Percentiles rank a stretch among this genome's conserved stretches.
These are phyloP conservation scores for Acanthamoeba triangularis DNA, from an alignment of 208 protist genomes.

Conservation along the genomic window DNA sequence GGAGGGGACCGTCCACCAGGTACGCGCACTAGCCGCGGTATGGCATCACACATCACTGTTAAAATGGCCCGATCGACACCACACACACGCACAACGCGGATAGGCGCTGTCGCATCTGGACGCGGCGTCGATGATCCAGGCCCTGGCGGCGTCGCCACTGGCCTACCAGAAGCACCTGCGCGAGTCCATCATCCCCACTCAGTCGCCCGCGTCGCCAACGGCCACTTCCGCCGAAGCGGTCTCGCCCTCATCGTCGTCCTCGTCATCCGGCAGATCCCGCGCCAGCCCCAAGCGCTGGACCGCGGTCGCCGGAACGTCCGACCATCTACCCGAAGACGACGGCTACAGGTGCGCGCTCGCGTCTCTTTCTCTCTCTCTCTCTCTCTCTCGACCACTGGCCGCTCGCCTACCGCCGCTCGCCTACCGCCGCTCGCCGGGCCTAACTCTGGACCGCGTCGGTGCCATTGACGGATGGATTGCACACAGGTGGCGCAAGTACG, in stretches of 20 bases:
- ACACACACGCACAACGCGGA: neutral
- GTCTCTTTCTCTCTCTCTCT: neutral
- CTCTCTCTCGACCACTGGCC: no score
- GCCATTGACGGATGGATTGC: neutral
- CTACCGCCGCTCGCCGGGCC: neutral
- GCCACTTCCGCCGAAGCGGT: neutral
- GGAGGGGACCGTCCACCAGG: neutral
- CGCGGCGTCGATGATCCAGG: slow-evolving; percentile 46
- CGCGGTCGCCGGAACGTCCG: neutral
- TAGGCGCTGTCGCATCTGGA: slow-evolving; percentile 26
- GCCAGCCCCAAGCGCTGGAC: neutral
- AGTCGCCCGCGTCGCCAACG: neutral
- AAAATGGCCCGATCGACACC: neutral
- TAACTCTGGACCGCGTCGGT: neutral
- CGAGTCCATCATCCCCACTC: neutral
- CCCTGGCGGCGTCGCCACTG: neutral
- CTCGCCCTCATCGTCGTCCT: neutral
- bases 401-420: no score
- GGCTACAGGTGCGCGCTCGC: neutral
- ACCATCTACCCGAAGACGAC: neutral
- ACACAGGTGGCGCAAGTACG: slow-evolving; percentile 83
- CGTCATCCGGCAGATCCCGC: neutral
- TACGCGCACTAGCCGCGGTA: neutral
- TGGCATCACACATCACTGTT: neutral
- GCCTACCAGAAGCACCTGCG: slow-evolving; percentile 48